These are phyloP conservation scores for Paraleonurus japonicus DNA, from an alignment of 257 asterid species.

Conservation along the genomic window DNA sequence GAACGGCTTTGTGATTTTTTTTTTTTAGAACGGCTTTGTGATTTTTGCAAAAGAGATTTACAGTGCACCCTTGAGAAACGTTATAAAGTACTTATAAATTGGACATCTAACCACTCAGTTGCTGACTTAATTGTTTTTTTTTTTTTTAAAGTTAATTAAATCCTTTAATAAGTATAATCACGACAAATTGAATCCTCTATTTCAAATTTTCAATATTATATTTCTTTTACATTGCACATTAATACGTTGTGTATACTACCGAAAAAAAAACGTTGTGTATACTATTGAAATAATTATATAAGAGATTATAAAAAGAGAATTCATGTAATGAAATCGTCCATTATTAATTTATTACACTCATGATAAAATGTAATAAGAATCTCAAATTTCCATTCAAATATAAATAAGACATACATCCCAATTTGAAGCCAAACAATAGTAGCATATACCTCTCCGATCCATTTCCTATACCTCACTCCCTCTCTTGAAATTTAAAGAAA, in stretches of 20 bases:
- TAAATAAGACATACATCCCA: constrained; percentile 1
- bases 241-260: too few species aligned
- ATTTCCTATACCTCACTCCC: neutral
- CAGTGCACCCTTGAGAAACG: neutral
- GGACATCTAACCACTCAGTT: neutral
- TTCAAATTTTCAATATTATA: neutral
- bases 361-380: neutral
- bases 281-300: neutral
- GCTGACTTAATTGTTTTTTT: neutral
- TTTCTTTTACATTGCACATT: neutral
- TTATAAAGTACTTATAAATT: neutral
- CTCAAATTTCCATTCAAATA: constrained; percentile 20
- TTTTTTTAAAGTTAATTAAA: too few species aligned
- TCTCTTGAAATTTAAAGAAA: neutral
- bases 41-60: neutral
- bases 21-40: too few species aligned
- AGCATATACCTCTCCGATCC: neutral
- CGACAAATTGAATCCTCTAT: neutral
- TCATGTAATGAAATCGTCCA: too few species aligned
- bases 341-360: too few species aligned
- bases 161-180: too few species aligned
- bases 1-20: too few species aligned
- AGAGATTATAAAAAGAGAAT: neutral
- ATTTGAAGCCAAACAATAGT: neutral
- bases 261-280: too few species aligned